Evolutionary conservation across 2,329 filamentous ascomycete genomes (phyloP).

Genomic region (Hirsutella rhossiliensis): DNA sequence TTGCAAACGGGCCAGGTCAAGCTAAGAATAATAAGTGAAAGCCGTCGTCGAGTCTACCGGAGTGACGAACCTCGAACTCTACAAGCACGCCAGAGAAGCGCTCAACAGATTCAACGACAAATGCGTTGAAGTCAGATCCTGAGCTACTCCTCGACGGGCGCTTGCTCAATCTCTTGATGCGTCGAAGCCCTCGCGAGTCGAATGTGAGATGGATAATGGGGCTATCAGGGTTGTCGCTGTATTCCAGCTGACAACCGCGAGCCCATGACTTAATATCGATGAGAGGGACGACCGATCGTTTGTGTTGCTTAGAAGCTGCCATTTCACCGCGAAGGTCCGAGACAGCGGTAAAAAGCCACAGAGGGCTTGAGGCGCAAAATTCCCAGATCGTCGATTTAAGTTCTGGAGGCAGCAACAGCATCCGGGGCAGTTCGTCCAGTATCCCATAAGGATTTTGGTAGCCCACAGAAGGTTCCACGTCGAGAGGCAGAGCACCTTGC

Average conservation of each 20-base stretch:
- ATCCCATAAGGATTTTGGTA: background rate
- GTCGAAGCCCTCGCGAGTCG: too few relatives aligned
- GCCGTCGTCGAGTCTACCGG: background rate
- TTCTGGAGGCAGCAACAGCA: background rate
- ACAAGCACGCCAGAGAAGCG: conserved; percentile 1
- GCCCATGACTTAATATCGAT: conserved; percentile 1
- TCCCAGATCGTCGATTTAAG: conserved; percentile 1
- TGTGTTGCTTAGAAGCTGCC: background rate
- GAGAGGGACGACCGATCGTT: background rate
- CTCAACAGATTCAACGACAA: conserved; percentile 1
- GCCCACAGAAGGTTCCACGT: background rate
- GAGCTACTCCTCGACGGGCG: background rate
- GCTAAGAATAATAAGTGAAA: background rate
- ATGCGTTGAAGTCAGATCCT: background rate
- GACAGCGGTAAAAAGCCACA: background rate
- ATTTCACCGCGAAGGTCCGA: background rate
- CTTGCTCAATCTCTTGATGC: conserved; percentile 1
- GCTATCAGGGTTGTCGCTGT: background rate
- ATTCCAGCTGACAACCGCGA: background rate
- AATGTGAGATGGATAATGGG: background rate
- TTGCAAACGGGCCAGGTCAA: conserved; percentile 1
- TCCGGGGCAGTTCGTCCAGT: background rate
- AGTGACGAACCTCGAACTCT: conserved; percentile 1
- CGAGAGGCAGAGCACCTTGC: background rate
- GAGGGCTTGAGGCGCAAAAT: background rate